Conservation (phyloP, 305 asterid genomes). For the Fraxinus albicans region DNA sequence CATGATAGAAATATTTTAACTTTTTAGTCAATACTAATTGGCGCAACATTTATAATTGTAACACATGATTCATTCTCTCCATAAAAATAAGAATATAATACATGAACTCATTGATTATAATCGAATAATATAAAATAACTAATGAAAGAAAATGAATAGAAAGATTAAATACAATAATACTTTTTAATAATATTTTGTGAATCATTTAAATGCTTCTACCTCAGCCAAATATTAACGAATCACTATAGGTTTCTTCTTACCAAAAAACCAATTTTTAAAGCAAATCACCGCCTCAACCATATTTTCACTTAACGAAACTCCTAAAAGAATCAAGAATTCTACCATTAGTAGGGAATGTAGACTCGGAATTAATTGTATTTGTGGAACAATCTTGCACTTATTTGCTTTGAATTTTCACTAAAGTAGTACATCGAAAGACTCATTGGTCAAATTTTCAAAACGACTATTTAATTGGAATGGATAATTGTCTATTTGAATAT, state of each 20-base stretch:
- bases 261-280: background rate
- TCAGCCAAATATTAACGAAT: background rate
- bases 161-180: background rate
- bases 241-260: background rate
- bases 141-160: background rate
- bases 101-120: background rate
- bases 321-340: background rate
- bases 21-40: background rate
- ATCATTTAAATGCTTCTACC: background rate
- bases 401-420: background rate
- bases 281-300: background rate
- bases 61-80: background rate
- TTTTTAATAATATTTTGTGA: no score
- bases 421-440: background rate
- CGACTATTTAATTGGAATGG: background rate
- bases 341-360: background rate
- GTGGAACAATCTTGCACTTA: background rate
- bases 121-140: background rate
- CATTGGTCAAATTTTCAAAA: background rate
- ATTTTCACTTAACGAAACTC: background rate
- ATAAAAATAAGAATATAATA: no score
- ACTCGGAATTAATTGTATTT: background rate
- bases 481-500: background rate
- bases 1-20: background rate
- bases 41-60: background rate